phyloP scores from a whole-genome alignment of 2,329 filamentous ascomycete species.

The Helotiales sp. region DNA sequence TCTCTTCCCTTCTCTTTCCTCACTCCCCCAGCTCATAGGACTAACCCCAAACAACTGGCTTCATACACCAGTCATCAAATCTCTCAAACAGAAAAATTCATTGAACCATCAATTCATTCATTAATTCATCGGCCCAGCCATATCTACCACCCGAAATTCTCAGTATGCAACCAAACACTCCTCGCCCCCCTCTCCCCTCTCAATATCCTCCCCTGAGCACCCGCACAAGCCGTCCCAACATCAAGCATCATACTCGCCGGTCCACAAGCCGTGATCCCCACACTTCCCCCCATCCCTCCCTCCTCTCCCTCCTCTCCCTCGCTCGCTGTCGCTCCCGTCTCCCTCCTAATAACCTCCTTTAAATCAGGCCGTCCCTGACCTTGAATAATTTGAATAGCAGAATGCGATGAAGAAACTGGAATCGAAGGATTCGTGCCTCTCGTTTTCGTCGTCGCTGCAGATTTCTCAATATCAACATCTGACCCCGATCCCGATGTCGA shows the following conservation, averaged over 20 bases:
- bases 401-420: background rate
- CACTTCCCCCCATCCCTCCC: background rate
- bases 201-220: constrained; percentile 8
- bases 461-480: background rate
- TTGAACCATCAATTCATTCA: too few species aligned
- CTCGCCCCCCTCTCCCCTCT: background rate
- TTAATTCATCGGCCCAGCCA: background rate
- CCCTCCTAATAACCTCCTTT: background rate
- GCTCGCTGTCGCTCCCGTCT: too few species aligned
- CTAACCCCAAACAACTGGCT: too few species aligned
- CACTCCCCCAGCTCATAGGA: too few species aligned
- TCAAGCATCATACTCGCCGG: constrained; percentile 12
- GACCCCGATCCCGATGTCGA: background rate
- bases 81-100: too few species aligned
- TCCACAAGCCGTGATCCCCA: constrained; percentile 14
- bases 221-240: constrained; percentile 13
- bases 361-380: constrained; percentile 9
- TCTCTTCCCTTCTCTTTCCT: too few species aligned
- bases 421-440: background rate
- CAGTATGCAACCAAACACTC: constrained; percentile 10
- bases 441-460: background rate
- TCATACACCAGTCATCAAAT: too few species aligned
- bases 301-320: too few species aligned
- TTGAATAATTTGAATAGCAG: background rate
- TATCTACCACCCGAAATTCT: constrained; percentile 8